Evolutionary conservation across 2,329 filamentous ascomycete genomes (phyloP).

Genomic region (Thelonectria blattea): DNA sequence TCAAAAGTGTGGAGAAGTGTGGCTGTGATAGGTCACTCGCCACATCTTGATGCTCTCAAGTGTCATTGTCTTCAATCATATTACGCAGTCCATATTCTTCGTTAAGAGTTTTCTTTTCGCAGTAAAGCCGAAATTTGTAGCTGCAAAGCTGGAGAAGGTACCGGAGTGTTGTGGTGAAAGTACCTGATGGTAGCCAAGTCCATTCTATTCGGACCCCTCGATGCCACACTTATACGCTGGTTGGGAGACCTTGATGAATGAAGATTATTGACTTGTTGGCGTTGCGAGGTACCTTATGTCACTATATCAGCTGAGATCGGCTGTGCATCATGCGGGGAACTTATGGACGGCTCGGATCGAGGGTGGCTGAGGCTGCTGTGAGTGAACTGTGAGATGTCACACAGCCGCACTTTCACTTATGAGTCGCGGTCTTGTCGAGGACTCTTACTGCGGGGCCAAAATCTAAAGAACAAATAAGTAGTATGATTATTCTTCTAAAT

Average conservation of each 20-base stretch:
- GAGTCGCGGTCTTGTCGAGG: background rate
- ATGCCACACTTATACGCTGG: background rate
- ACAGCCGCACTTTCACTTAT: background rate
- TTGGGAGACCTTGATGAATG: background rate
- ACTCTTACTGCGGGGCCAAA: background rate
- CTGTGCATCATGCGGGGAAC: background rate
- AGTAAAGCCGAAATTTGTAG: too few relatives aligned
- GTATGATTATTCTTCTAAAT: too few relatives aligned
- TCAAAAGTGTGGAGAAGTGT: background rate
- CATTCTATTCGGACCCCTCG: too few relatives aligned
- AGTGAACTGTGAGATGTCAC: background rate
- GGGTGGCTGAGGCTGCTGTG: too few relatives aligned
- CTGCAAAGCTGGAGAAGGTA: too few relatives aligned
- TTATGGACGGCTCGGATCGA: background rate
- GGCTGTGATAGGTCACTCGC: background rate
- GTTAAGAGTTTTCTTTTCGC: too few relatives aligned
- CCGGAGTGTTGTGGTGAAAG: too few relatives aligned
- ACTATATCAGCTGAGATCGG: background rate
- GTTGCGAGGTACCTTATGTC: background rate
- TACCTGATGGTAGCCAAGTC: too few relatives aligned
- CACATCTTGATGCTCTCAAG: background rate
- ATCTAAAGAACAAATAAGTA: background rate
- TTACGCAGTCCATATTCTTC: too few relatives aligned
- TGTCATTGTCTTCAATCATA: background rate
- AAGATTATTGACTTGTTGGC: background rate